phyloP scores from a whole-genome alignment of 495 filamentous ascomycete genomes.

The Cercophora sp. region DNA sequence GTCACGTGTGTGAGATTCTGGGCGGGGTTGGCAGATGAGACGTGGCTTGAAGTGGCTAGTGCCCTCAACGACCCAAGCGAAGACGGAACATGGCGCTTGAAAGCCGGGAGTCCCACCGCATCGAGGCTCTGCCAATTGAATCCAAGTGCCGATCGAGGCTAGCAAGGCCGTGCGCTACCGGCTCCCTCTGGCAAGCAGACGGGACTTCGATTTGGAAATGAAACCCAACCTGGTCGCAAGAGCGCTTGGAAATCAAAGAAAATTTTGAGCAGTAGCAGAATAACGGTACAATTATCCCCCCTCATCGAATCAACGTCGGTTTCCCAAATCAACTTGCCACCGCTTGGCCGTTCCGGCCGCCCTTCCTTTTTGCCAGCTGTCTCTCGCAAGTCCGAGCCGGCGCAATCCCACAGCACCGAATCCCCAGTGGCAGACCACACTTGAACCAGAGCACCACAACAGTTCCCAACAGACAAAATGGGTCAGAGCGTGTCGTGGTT shows the following conservation, averaged over 20 bases:
- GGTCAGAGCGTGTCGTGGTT: constrained; percentile 77
- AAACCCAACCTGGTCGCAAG: constrained; percentile 11
- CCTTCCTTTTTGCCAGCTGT: constrained; percentile 1
- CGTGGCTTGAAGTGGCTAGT: constrained; percentile 16
- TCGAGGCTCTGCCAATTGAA: constrained; percentile 1
- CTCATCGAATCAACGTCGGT: background rate
- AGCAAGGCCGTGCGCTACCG: constrained; percentile 1
- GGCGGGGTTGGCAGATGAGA: no score
- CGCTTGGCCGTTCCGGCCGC: background rate
- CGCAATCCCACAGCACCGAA: background rate
- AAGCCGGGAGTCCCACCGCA: background rate
- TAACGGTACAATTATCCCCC: no score
- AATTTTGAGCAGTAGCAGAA: no score
- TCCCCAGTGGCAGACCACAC: no score
- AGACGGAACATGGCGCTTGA: background rate
- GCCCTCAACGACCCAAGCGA: no score
- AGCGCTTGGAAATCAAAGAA: constrained; percentile 7
- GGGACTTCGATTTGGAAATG: constrained; percentile 7
- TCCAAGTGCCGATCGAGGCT: constrained; percentile 2
- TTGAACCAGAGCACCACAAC: no score
- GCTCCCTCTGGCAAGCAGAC: background rate
- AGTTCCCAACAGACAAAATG: constrained; percentile 54
- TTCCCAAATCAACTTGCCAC: background rate
- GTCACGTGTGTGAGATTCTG: constrained; percentile 32
- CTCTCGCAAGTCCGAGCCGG: background rate